These are phyloP conservation scores for Globisporangium camurandrum DNA, from an alignment of 352 stramenopile genomes.

Conservation along the genomic window DNA sequence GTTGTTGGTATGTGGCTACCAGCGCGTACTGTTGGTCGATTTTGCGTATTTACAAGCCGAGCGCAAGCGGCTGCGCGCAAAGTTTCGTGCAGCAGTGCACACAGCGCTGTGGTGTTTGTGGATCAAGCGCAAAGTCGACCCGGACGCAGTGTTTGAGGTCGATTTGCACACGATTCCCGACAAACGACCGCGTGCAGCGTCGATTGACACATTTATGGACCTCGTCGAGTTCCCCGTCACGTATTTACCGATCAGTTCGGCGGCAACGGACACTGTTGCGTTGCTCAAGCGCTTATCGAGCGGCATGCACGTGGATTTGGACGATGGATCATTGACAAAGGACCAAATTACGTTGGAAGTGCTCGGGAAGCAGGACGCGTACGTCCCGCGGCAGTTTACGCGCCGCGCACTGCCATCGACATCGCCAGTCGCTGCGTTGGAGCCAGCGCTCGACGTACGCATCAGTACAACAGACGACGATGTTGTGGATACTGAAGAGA, in stretches of 20 bases:
- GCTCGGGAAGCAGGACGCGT: conserved; percentile 41
- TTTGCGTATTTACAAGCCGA: conserved; percentile 70
- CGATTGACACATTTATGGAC: conserved; percentile 35
- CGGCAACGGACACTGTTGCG: conserved; percentile 38
- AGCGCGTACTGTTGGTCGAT: conserved; percentile 65
- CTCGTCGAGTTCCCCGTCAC: conserved; percentile 55
- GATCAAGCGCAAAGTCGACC: conserved; percentile 43
- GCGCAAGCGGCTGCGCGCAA: conserved; percentile 43
- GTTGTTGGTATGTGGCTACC: conserved; percentile 44
- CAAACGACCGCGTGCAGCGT: conserved; percentile 28
- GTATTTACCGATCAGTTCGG: conserved; percentile 59
- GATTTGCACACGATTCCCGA: conserved; percentile 12
- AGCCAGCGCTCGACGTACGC: conserved; percentile 26
- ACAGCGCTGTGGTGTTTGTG: conserved; percentile 36
- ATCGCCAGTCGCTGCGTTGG: background rate
- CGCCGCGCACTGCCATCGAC: background rate
- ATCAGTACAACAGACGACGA: too few species aligned
- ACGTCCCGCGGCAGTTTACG: conserved; percentile 16
- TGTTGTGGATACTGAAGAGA: conserved; percentile 13
- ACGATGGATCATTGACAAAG: conserved; percentile 71
- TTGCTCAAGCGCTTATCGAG: conserved; percentile 39
- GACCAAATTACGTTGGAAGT: conserved; percentile 76
- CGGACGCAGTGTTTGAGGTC: conserved; percentile 40
- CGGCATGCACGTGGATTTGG: conserved; percentile 60
- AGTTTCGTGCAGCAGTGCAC: conserved; percentile 56